Percentiles rank a stretch among this genome's conserved stretches.
Evolutionary conservation across 2,329 filamentous ascomycete species (phyloP).

Genomic region (Verticillium isaacii): DNA sequence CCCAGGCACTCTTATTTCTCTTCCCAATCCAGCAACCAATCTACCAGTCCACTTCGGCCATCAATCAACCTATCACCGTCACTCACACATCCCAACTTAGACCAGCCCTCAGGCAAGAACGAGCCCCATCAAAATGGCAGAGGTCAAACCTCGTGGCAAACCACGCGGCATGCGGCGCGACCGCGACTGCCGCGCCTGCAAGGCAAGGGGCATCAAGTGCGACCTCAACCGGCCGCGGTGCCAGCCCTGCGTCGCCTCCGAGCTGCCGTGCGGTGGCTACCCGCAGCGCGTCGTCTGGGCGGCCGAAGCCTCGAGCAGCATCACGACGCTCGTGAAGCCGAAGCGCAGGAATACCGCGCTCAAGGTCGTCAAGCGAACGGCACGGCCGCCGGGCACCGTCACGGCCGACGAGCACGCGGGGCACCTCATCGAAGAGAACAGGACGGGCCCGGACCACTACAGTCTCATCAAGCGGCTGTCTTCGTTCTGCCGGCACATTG

Average conservation of each 20-base stretch:
- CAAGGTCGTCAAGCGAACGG: neutral
- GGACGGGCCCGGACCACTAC: neutral
- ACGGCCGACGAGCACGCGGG: neutral
- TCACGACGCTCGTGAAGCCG: constrained; percentile 10
- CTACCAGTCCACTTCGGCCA: neutral
- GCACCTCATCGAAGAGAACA: neutral
- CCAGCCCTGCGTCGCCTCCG: constrained; percentile 15
- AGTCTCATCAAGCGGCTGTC: constrained; percentile 1
- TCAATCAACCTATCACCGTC: neutral
- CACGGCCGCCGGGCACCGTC: neutral
- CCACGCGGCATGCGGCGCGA: constrained; percentile 1
- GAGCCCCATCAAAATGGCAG: neutral
- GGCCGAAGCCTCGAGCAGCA: neutral
- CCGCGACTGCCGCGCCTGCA: constrained; percentile 6
- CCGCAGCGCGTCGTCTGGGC: constrained; percentile 25
- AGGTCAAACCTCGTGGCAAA: neutral
- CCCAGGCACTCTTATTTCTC: neutral
- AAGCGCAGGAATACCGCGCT: constrained; percentile 1
- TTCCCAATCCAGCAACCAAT: neutral
- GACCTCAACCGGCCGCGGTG: constrained; percentile 5
- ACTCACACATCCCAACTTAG: neutral
- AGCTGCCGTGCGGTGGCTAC: constrained; percentile 23
- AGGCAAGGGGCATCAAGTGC: constrained; percentile 10
- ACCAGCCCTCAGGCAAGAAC: neutral
- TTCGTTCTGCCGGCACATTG: neutral